Conservation (phyloP, 106 monocot species). For the Cymbidium sinense region DNA sequence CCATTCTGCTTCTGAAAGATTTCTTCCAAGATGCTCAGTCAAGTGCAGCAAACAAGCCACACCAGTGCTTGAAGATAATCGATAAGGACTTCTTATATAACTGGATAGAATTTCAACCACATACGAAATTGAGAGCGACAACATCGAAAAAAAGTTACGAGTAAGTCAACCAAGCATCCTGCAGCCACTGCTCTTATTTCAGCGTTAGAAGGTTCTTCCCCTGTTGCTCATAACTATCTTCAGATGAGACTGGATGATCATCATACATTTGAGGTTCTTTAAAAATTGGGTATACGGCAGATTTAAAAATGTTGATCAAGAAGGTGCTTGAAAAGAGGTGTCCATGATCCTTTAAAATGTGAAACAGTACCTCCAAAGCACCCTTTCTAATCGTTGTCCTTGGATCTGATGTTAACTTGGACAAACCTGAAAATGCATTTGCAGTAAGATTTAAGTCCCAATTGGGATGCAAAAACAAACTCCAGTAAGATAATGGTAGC, state of each 20-base stretch:
- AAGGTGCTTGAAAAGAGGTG: conserved; percentile 69
- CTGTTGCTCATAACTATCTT: conserved; percentile 20
- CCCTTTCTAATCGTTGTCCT: conserved; percentile 76
- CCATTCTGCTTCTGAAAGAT: conserved; percentile 72
- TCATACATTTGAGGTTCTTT: conserved; percentile 15
- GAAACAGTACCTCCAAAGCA: conserved; percentile 88
- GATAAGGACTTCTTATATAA: conserved; percentile 64
- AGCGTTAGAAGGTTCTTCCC: conserved; percentile 41
- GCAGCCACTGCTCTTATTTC: conserved; percentile 52
- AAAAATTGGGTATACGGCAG: conserved; percentile 83
- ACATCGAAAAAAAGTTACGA: conserved; percentile 55
- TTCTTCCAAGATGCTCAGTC: conserved; percentile 33
- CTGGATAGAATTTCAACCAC: conserved; percentile 45
- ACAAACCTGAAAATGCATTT: conserved; percentile 61
- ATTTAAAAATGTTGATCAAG: conserved; percentile 71
- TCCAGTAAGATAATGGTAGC: background rate
- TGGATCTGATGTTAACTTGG: conserved; percentile 86
- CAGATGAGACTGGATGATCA: conserved; percentile 14
- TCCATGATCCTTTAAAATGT: conserved; percentile 95
- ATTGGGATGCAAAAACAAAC: background rate
- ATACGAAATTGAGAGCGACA: conserved; percentile 40
- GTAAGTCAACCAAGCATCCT: conserved; percentile 67
- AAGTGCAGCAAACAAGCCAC: conserved; percentile 47
- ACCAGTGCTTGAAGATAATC: conserved; percentile 56
- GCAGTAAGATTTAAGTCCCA: background rate